These are phyloP conservation scores for Tylopilus cervinicoccineus DNA, from an alignment of 768 basidiomycete species.

Conservation along the genomic window DNA sequence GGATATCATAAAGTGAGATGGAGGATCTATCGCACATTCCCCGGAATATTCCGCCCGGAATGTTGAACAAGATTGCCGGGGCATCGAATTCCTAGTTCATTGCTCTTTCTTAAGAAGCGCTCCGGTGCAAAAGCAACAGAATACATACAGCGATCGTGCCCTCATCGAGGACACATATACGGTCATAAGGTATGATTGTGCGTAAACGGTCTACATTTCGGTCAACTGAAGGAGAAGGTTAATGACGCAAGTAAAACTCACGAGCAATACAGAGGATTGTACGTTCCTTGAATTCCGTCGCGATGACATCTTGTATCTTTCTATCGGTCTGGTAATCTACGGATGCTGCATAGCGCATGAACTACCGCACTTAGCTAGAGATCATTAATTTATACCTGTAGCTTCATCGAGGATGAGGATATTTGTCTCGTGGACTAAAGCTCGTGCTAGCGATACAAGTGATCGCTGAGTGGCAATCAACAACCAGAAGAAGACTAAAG, in stretches of 20 bases:
- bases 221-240: not conserved
- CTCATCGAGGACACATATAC: slow-evolving; percentile 83
- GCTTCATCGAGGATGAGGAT: slow-evolving; percentile 91
- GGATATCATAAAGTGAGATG: slow-evolving; percentile 70
- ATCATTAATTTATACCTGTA: slow-evolving; percentile 44
- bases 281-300: slow-evolving; percentile 75
- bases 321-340: slow-evolving; percentile 88
- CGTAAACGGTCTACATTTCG: slow-evolving; percentile 62
- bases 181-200: slow-evolving; percentile 86
- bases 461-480: slow-evolving; percentile 58
- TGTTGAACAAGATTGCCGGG: slow-evolving; percentile 59
- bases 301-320: slow-evolving; percentile 89
- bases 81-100: slow-evolving; percentile 70
- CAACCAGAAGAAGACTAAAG: not conserved
- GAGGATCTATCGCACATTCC: slow-evolving; percentile 85
- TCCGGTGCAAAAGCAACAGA: not conserved
- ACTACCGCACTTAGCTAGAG: not conserved
- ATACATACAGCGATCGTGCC: slow-evolving; percentile 65
- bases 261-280: slow-evolving; percentile 88
- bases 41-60: slow-evolving; percentile 64
- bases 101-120: not conserved
- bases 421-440: slow-evolving; percentile 80
- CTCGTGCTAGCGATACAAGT: slow-evolving; percentile 83
- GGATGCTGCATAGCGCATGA: slow-evolving; percentile 45
- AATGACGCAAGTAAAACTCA: slow-evolving; percentile 34